Base-by-base conservation (phyloP, 108 stramenopile genomes). In the Conticribra weissflogii region DNA sequence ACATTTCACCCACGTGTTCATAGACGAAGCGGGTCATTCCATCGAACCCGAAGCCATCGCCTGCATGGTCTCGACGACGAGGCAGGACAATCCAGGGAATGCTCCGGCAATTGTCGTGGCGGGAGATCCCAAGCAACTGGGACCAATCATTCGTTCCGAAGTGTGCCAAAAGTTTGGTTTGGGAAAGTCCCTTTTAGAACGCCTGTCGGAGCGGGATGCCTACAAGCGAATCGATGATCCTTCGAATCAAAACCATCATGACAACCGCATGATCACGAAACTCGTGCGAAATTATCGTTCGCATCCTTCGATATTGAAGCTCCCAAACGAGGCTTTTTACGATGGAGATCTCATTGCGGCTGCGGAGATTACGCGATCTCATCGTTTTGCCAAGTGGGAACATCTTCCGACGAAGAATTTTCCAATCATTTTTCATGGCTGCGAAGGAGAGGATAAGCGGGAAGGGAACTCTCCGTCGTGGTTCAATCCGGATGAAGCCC, bases 401-500 rank as follows among this genome's bases (percentile, higher is more conserved):
- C 76, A 89, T 59, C 55, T 89, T 5, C 86, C 88, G 45, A 71
- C 63, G 4, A 64, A 51, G 31, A 47, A 41, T 0, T 88, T 86
- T 63, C 86, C 88, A 3, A 74, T 85, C n/a, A 58, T 89, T 32
- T 89, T 92, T 34, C 85, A 87, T 66, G 78, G 74, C 0, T 54
- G 85, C 21, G 68, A 83, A 60, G 93, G 93, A 19, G 82, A 86
- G 51, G 85, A 92, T 71, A 29, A 41, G 21, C 78, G 86, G 0
- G 84, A 88, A 55, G 77, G 86, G 7, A 86, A 85, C 58, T 90
- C 89, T 16, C 91, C 91, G 27, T 88, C 88, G 3, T 95, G 87
- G 89, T 95, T 88, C 82, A 95, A 95, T 71, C 83, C 88, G 21
- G 77, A 89, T 18, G 94, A 95, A 58, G 86, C 72, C 23, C 54